Conservation (phyloP, 805 yeast species). For the Schizosaccharomyces osmophilus region DNA sequence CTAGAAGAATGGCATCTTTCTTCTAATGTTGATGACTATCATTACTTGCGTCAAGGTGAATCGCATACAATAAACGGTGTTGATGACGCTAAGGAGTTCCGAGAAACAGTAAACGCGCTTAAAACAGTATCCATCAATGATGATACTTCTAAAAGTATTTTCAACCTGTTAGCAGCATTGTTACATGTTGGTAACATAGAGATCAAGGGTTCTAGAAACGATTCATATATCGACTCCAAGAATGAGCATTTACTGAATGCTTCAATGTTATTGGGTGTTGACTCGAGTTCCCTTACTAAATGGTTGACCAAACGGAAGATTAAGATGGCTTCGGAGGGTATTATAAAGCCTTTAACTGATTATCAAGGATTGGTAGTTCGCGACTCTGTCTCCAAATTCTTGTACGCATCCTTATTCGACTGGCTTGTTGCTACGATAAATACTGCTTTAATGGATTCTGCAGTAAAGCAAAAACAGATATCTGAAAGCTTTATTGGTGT, state of each 20-base stretch:
- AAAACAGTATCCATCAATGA: conserved; percentile 47
- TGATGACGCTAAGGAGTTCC: conserved; percentile 61
- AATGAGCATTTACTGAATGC: conserved; percentile 70
- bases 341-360: conserved; percentile 56
- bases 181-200: conserved; percentile 83
- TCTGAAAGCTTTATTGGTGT: conserved; percentile 74
- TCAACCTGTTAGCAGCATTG: conserved; percentile 62
- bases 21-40: conserved; percentile 34
- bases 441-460: conserved; percentile 45
- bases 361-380: conserved; percentile 75
- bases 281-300: conserved; percentile 47
- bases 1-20: conserved; percentile 37
- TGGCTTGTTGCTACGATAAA: conserved; percentile 82
- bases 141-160: conserved; percentile 39
- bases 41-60: conserved; percentile 79
- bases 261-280: conserved; percentile 61
- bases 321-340: conserved; percentile 75
- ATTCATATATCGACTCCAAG: conserved; percentile 58
- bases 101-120: conserved; percentile 53
- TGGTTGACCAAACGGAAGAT: conserved; percentile 89
- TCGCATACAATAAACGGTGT: conserved; percentile 41
- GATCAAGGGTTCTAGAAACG: conserved; percentile 59
- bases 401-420: conserved; percentile 77
- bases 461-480: conserved; percentile 28
- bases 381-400: conserved; percentile 89